Conservation (phyloP, 2,329 filamentous ascomycete genomes). For the Colletotrichum magnum region DNA sequence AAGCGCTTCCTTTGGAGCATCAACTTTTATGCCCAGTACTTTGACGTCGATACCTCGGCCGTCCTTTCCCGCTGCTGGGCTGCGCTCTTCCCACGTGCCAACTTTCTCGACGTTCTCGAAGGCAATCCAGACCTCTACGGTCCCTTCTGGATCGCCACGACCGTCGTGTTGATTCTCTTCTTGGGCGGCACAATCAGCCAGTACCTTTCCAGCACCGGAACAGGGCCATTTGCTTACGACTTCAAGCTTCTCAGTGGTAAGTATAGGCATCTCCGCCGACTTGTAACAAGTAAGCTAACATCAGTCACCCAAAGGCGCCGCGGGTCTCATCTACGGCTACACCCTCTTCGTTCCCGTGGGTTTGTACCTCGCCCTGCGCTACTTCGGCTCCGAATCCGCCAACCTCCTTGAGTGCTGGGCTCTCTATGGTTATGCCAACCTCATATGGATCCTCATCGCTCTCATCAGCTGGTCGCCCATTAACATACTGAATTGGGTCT, state of each 20-base stretch:
- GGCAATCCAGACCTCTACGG: conserved; percentile 98
- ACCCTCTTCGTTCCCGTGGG: conserved; percentile 87
- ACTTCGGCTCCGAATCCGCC: conserved; percentile 94
- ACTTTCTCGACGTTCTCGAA: conserved; percentile 97
- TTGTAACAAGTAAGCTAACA: conserved; percentile 5
- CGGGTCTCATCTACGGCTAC: conserved; percentile 95
- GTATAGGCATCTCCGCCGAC: conserved; percentile 43
- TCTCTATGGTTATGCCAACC: conserved; percentile 94
- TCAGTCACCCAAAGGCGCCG: conserved; percentile 71
- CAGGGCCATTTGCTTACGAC: conserved; percentile 88
- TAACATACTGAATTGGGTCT: conserved; percentile 90
- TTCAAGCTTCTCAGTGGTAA: conserved; percentile 88
- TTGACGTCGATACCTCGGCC: conserved; percentile 95
- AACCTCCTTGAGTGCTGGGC: conserved; percentile 96
- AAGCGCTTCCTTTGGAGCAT: conserved; percentile 96
- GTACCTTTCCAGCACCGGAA: conserved; percentile 80
- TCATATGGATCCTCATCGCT: conserved; percentile 97
- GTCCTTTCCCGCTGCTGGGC: conserved; percentile 90
- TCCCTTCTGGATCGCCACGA: conserved; percentile 98
- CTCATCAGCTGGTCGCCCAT: conserved; percentile 91
- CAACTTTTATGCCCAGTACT: conserved; percentile 96
- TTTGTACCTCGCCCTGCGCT: conserved; percentile 90
- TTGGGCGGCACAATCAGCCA: conserved; percentile 94
- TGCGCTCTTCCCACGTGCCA: conserved; percentile 89
- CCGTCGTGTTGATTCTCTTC: conserved; percentile 95